Evolutionary conservation across 257 asterid species (phyloP).

Genomic region (Solanum tarapatanum): DNA sequence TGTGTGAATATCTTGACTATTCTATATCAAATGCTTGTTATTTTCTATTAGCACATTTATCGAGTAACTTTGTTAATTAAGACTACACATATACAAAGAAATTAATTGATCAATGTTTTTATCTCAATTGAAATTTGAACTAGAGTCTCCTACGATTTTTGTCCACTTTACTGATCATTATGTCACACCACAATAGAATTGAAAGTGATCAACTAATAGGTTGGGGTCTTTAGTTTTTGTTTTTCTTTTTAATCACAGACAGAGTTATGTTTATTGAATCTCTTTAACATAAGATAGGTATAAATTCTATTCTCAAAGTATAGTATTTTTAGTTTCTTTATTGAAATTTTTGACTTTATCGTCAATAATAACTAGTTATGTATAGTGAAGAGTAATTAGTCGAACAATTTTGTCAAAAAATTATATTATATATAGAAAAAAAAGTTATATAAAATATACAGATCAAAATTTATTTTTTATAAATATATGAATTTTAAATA

Average conservation of each 20-base stretch:
- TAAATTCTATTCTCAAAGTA: background rate
- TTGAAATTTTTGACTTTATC: background rate
- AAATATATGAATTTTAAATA: no score
- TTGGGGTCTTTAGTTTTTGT: background rate
- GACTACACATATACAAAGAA: background rate
- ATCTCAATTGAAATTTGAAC: background rate
- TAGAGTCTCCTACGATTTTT: background rate
- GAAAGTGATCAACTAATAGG: background rate
- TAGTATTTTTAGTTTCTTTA: background rate
- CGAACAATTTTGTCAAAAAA: no score
- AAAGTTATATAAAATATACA: no score
- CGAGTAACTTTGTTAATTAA: background rate
- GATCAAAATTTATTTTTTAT: accelerated
- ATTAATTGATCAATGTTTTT: no score
- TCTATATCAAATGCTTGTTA: background rate
- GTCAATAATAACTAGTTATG: background rate
- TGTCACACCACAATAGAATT: accelerated
- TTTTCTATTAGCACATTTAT: background rate
- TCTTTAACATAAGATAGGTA: background rate
- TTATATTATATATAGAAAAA: no score
- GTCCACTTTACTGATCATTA: background rate
- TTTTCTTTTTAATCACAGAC: accelerated
- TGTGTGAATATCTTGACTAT: background rate
- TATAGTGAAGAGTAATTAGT: accelerated
- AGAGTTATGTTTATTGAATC: background rate